Percentiles rank a stretch among this genome's conserved stretches.
Conservation (phyloP, 352 stramenopile species). For the Phytophthora sp. region DNA sequence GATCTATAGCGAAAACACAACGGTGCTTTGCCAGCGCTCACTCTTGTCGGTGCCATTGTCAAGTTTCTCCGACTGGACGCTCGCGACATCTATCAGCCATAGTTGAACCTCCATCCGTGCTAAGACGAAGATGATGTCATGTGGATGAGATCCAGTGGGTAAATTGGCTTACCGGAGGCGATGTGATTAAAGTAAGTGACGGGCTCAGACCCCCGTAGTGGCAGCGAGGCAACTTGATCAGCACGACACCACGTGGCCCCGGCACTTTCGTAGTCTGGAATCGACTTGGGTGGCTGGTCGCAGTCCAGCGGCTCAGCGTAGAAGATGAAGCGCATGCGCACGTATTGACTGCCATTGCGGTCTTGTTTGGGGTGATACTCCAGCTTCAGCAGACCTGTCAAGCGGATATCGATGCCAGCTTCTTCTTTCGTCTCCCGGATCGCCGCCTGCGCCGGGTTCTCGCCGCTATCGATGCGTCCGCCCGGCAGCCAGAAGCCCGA, state of each 20-base stretch:
- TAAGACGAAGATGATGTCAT: constrained; percentile 54
- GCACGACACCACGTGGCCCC: constrained; percentile 79
- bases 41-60: constrained; percentile 62
- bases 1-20: constrained; percentile 68
- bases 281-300: constrained; percentile 83
- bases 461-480: constrained; percentile 77
- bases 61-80: constrained; percentile 72
- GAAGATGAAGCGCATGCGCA: constrained; percentile 89
- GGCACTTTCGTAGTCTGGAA: constrained; percentile 88
- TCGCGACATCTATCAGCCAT: constrained; percentile 68
- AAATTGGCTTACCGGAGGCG: constrained; percentile 70
- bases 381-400: constrained; percentile 82
- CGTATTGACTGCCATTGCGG: constrained; percentile 68
- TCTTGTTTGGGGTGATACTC: constrained; percentile 89
- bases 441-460: constrained; percentile 75
- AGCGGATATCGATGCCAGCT: constrained; percentile 78
- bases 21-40: constrained; percentile 54
- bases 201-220: constrained; percentile 76
- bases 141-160: constrained; percentile 76
- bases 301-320: constrained; percentile 80
- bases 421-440: constrained; percentile 90
- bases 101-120: constrained; percentile 10
- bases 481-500: constrained; percentile 86
- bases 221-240: constrained; percentile 71
- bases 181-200: constrained; percentile 81